These are phyloP conservation scores for Arthrobotrys megalospora DNA, from an alignment of 2,329 filamentous ascomycete genomes.

Conservation along the genomic window DNA sequence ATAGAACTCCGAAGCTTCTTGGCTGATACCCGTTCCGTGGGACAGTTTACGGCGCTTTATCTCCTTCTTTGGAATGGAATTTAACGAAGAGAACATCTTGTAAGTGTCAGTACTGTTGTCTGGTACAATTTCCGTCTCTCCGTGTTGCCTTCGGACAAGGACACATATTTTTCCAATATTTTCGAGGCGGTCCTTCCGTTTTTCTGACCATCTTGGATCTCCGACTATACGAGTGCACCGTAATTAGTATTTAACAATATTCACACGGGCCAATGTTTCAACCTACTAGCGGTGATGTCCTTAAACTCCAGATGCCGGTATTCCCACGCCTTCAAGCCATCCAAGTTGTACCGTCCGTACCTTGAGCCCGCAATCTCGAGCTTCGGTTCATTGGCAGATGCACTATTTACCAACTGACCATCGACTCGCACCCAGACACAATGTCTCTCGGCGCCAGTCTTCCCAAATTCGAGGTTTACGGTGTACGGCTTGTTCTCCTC, in stretches of 20 bases:
- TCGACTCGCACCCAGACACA: constrained; percentile 1
- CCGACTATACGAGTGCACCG: neutral
- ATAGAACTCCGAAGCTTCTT: neutral
- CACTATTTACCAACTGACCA: constrained; percentile 16
- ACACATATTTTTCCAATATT: constrained; percentile 35
- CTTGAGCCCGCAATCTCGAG: neutral
- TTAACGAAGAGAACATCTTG: neutral
- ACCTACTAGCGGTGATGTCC: neutral
- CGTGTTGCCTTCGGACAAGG: constrained; percentile 5
- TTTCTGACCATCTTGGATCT: neutral
- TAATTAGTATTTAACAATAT: neutral
- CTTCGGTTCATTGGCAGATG: neutral
- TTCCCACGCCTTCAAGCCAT: neutral
- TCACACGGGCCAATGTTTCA: neutral
- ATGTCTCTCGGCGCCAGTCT: neutral
- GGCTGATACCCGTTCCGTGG: constrained; percentile 7
- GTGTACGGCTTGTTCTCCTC: constrained; percentile 15
- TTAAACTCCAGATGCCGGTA: constrained; percentile 18
- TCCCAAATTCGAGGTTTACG: constrained; percentile 1
- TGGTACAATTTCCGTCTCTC: neutral
- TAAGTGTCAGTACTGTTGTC: neutral
- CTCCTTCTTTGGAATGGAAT: neutral
- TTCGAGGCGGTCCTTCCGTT: neutral
- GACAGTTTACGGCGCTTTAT: constrained; percentile 10
- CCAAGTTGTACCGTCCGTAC: neutral